Evolutionary conservation across 2,329 filamentous ascomycete genomes (phyloP).

Genomic region (Fusarium sp.): DNA sequence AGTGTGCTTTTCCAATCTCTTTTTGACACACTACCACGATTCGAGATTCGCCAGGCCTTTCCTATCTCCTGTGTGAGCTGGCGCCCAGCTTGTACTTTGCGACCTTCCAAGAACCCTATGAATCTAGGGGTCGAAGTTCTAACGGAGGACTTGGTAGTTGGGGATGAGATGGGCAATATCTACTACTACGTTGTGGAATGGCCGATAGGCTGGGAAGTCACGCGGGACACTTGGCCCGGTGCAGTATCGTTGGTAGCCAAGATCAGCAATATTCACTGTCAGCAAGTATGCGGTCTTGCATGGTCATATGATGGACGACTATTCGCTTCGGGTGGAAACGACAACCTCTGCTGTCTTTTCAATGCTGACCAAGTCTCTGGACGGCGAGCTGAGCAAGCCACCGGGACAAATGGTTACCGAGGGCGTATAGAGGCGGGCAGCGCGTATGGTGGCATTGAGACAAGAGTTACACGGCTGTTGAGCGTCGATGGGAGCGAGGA

Average conservation of each 20-base stretch:
- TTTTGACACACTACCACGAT: conserved; percentile 74
- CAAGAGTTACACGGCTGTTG: conserved; percentile 7
- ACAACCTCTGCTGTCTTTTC: conserved; percentile 88
- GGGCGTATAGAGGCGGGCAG: conserved; percentile 1
- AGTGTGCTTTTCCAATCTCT: conserved; percentile 81
- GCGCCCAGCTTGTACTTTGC: conserved; percentile 69
- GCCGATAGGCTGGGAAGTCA: conserved; percentile 71
- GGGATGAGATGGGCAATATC: conserved; percentile 82
- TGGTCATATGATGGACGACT: conserved; percentile 81
- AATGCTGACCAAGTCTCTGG: conserved; percentile 68
- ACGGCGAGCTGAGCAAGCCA: background rate
- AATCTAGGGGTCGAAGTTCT: conserved; percentile 61
- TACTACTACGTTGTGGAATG: conserved; percentile 94
- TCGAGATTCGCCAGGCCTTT: conserved; percentile 76
- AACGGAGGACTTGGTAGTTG: conserved; percentile 86
- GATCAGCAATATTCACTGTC: conserved; percentile 76
- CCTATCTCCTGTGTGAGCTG: conserved; percentile 85
- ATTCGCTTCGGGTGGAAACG: conserved; percentile 91
- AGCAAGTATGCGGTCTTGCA: conserved; percentile 92
- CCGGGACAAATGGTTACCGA: background rate
- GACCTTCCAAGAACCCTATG: conserved; percentile 61
- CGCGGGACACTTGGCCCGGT: conserved; percentile 76
- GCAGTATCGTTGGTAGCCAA: conserved; percentile 80
- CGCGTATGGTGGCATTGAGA: conserved; percentile 22
- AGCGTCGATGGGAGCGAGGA: background rate